Base-by-base conservation (phyloP, 805 yeast genomes). In the Yamadazyma takamatsuzukensis region DNA sequence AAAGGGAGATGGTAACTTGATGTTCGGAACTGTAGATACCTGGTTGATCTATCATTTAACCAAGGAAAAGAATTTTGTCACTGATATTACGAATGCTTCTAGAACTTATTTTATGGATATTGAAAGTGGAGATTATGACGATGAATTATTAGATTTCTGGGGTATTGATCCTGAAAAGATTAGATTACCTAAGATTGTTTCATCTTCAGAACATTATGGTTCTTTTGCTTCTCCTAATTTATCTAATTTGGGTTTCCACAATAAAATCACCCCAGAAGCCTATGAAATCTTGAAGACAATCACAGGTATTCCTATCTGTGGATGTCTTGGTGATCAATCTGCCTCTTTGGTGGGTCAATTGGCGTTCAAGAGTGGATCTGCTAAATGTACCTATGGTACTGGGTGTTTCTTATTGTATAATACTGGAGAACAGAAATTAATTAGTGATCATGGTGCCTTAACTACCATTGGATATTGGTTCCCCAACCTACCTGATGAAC, bases 311-410 rank as follows among this genome's bases (percentile, higher is more conserved):
- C 95, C 96, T 21, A 77, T 89, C 37, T 76, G 85, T 47, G 96
- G 96, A 27, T 85, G 95, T 61, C 68, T 89, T 18, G 97, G 97
- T 38, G 97, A 89, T 63, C 97, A 89, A 65, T 78, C 89, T 35
- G 87, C 96, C 2, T 93, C 97, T 2, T 61, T 90, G 40, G 95
- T 88, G 30, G 97, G 97, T 22, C 96, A 89, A 60, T 61, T 85
- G 59, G 96, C 96, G 1, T 76, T 87, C 49, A 70, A 75, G 43
- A 72, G 76, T 27, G 96, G 96, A 35, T 78, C 82, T 27, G 96
- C 96, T 27, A 89, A 89, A 61, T 87, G 95, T 70, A 89, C 97
- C 8, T 89, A 88, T 52, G 97, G 97, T 42, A 89, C 97, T 1
- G 97, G 97, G 41, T 85, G 95, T 56, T 89, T 89, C 69, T 61